Base-by-base conservation (phyloP, 345 rosid genomes). In the Boechera stricta region DNA sequence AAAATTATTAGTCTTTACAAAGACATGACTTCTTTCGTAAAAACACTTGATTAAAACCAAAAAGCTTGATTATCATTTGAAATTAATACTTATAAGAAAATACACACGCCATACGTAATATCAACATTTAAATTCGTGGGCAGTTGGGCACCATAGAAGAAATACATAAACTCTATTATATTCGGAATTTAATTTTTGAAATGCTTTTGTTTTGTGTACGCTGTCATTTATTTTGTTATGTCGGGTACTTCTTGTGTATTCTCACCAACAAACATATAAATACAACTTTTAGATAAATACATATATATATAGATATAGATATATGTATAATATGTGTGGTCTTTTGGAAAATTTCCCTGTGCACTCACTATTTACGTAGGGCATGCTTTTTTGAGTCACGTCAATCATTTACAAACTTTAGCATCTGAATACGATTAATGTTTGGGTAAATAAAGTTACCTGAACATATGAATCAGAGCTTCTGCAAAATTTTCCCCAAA, bases 401-500 rank as follows among this genome's bases (percentile, higher is more conserved):
- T 78, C 81, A 72, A 78, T 78, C 81, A 66, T 66, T 66, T 78
- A 78, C 69, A 41, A 66, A 78, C 81, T 78, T 78, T 72, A 66
- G 56, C 81, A 72, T 78, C 81, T 29, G 62, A 71, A 65, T 58
- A 65, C 77, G 55, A 77, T 71, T 71, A 70, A 36, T 77, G 42
- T 71, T 77, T 71, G 44, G 36, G 56, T 44, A 65, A 47, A 70
- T 62, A 77, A 71, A 71, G 76, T 64, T 56, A 71, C 72, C 76
- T 77, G 72, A 36, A 71, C 76, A 77, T 71, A 77, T 64, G 81
- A 77, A 77, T 77, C 76, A 77, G 81, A 77, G 81, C 81, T 77
- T 64, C 81, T 77, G 67, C 48, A 28, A 35, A 21, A 21, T 21
- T 21, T 21, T 21, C 21, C 21, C 21, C 21, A 21, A 21, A 21